Evolutionary conservation across 306 rosid genomes (phyloP).

Genomic region (Prunus davidiana): DNA sequence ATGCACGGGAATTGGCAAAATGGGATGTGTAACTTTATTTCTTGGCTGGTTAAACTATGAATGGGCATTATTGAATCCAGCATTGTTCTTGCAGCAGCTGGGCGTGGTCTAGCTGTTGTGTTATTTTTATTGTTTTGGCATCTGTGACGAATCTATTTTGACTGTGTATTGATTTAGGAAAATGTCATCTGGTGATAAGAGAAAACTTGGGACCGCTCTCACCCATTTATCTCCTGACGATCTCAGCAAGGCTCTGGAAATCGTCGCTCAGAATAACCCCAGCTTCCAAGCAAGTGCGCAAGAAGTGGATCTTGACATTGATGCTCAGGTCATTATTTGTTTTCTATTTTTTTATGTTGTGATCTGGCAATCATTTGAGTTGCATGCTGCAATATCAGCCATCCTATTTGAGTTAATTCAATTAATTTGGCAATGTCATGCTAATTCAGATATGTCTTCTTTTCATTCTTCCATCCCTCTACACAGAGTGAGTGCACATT

Average conservation of each 20-base stretch:
- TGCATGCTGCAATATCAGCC: not conserved
- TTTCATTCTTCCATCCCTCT: not conserved
- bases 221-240: conserved; percentile 68
- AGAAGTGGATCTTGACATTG: conserved; percentile 93
- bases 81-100: conserved; percentile 6
- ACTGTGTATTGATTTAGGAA: conserved; percentile 48
- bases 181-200: conserved; percentile 71
- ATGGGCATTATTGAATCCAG: not conserved
- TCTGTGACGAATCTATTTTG: not conserved
- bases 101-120: not conserved
- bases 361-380: not conserved
- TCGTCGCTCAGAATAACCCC: conserved; percentile 86
- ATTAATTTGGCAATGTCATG: not conserved
- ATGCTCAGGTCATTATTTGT: conserved; percentile 69
- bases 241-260: conserved; percentile 74
- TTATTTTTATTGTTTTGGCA: not conserved
- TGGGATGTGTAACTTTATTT: not conserved
- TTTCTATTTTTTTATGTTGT: not conserved
- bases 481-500: conserved; percentile 59
- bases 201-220: conserved; percentile 69
- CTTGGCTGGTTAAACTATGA: not conserved
- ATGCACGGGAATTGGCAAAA: not conserved
- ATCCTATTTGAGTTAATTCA: no score
- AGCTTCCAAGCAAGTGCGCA: conserved; percentile 73
- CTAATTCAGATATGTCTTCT: conserved; percentile 6